Evolutionary conservation across 768 basidiomycete genomes (phyloP), one percentile per base, ranked within the genome.

Genomic region (Boletus eberwhitei): DNA sequence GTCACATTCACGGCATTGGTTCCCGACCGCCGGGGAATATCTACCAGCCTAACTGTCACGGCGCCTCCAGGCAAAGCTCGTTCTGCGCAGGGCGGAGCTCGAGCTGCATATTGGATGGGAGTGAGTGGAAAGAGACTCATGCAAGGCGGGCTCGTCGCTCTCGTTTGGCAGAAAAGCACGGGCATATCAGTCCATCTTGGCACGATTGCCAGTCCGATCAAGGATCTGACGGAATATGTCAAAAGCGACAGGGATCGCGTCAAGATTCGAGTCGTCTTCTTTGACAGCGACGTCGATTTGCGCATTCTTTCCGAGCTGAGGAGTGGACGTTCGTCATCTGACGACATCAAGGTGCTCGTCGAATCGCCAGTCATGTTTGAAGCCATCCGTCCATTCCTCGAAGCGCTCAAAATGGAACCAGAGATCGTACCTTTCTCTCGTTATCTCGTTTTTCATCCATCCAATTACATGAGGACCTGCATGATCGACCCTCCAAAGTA

Each of bases 311-410:
- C 75, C 13, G 73, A 76, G 41, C 55, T 80, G 46, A 53, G 51
- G 53, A 50, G 61, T 63, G 49, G 56, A 2, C 63, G 73, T 19
- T 63, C 64, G 41, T 61, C 66, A 14, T 55, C 45, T 2, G 49
- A 66, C 21, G 58, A 35, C 31, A 47, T 41, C 66, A 73, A 58
- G 46, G 48, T 86, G 3, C 70, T 88, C 22, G 69, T 88, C 14
- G 87, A 89, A 55, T 76, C 80, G 0, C 77, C 80, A 0, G 79
- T 88, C 53, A 79, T 89, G 79, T 87, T 79, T 55, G 87, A 87
- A 55, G 74, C 84, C 0, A 78, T 86, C 34, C 74, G 84, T 8
- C 88, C 88, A 0, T 89, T 89, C 71, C 73, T 90, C 14, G 77
- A 85, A 53, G 77, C 80, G 0, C 73, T 90, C 4, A 75, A 80